Base-by-base conservation (phyloP, 2,329 filamentous ascomycete genomes). In the Simplicillium aogashimaense region DNA sequence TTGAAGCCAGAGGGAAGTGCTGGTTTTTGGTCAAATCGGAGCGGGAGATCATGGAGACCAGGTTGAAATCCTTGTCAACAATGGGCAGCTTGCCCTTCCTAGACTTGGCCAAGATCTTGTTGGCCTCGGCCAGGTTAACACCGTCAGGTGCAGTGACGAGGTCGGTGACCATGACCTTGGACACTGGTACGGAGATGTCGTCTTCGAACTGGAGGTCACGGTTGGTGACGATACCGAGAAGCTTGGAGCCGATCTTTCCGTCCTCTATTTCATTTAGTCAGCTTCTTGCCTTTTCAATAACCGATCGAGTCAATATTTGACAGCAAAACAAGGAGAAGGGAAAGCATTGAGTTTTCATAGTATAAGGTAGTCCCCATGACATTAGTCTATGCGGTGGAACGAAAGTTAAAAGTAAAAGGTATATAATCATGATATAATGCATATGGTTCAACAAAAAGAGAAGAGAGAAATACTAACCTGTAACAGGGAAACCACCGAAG, bases 71-170 rank as follows among this genome's bases (percentile, higher is more conserved):
- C 56, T 78, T 71, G 65, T 95, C 89, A 37, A 95, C 81, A 46
- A 95, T 94, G 45, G 89, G 89, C 44, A 95, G 79, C 73, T 95
- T 95, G 67, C 92, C 92, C 76, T 98, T 98, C 78, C 95, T 95
- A 46, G 90, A 97, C 68, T 85, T 81, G 59, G 86, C 84, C 39
- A 98, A 80, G 50, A 97, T 90, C 52, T 80, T 79, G 70, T 98
- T 98, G 57, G 92, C 92, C 66, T 95, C 88, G 49, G 74, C 63
- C 30, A 98, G 77, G 42, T 80, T 86, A 49, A 94, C 86, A 42
- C 90, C 90, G 50, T 82, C 71, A 34, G 76, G 76, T 31, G 88
- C 94, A 37, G 92, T 98, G 58, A 95, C 77, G 25, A 98, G 81
- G 52, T 97, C 87, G 43, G 81, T 95, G 43, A 92, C 86, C 92